Evolutionary conservation across 441 rosid genomes (phyloP), one percentile per base, ranked within the genome.

Genomic region (Kokia cookei): DNA sequence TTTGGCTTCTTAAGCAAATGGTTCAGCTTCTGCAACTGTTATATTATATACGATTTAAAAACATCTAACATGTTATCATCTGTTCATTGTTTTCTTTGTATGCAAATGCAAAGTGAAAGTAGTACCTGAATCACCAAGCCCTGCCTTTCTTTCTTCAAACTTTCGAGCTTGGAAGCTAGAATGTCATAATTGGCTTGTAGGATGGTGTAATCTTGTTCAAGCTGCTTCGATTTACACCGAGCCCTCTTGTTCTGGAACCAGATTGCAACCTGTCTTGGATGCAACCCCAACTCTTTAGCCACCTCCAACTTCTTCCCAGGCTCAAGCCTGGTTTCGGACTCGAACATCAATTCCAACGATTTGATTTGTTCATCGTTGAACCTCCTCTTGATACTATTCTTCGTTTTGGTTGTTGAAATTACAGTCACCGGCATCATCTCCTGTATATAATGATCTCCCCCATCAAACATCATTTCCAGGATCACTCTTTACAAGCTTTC

Each of bases 231-330:
- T 79, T 89, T 93, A 92, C 92, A 91, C 71, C 96, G 82, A 55
- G 96, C 98, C 75, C 98, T 80, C 86, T 93, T 93, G 80, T 93
- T 93, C 82, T 93, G 98, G 71, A 93, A 93, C 98, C 98, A 93
- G 35, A 93, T 93, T 1, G 98, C 96, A 7, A 91, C 98, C 83
- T 93, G 98, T 5, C 96, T 82, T 0, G 96, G 98, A 72, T 93
- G 96, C 85, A 93, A 74, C 17, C 89, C 93, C 65, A 93, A 85
- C 67, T 93, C 93, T 81, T 87, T 85, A 0, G 96, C 98, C 48
- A 91, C 61, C 73, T 91, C 85, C 75, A 93, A 42, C 79, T 93
- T 93, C 87, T 89, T 93, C 40, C 82, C 73, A 50, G 96, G 98
- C 85, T 93, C 92, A 0, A 93, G 92, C 74, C 90, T 87, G 1